Evolutionary conservation across 225 moss, liverwort and hornwort genomes (phyloP), one percentile per base, ranked within the genome.

Genomic region (Lunularia cruciata): DNA sequence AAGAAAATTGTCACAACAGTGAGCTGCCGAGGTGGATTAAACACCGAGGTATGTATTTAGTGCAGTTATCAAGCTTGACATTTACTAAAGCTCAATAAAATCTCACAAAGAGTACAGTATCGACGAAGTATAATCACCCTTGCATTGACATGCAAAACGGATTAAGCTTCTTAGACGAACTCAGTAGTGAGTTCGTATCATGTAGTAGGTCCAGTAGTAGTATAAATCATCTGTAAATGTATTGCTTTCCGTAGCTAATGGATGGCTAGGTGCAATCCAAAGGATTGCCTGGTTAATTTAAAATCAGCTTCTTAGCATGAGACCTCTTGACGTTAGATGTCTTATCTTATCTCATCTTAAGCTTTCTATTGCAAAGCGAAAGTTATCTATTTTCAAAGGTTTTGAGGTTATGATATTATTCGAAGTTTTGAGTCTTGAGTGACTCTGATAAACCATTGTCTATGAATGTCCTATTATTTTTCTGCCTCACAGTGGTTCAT

Each of bases 161-260:
- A 60, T 68, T 39, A 35, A 30, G 19, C n/a, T 60, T 33, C 52
- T 8, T 47, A 22, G 25, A 56, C 58, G 49, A 59, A 60, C 35
- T 16, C 38, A 36, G 4, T 16, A 51, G 20, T 31, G 25, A 46
- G 30, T 19, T 69, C 51, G 38, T 38, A 25, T 13, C 20, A 43
- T 61, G 43, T 67, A 37, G 2, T 69, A 57, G 65, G 53, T 46
- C 38, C 12, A 28, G 54, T 68, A 63, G 54, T 67, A 47, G 68
- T 26, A 8, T 57, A 73, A 42, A 30, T 68, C 56, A 68, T 38
- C 48, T 73, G 78, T 73, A 78, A 73, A 73, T 69, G 47, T 78
- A 64, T 73, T 72, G 45, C 45, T 62, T 72, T 67, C 65, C 53
- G 35, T 27, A 68, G 3, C 8, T 48, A 48, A 48, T n/a, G 63